Base-by-base conservation (phyloP, 495 filamentous ascomycete species). In the Talaromyces trachyspermus region DNA sequence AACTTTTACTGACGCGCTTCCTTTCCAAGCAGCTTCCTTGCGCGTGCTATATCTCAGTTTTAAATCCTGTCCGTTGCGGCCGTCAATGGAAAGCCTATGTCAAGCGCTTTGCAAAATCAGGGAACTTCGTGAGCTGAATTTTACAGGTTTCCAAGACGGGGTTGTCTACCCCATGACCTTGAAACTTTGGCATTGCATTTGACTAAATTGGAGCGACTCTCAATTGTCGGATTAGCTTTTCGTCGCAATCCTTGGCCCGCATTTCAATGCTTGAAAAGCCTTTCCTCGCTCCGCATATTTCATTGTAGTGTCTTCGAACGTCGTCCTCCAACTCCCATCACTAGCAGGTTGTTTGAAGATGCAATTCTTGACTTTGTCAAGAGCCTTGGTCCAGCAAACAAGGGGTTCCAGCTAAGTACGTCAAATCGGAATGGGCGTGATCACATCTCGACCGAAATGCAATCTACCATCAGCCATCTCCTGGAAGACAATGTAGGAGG, bases 1-100 rank as follows among this genome's bases (percentile, higher is more conserved):
- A 58, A n/a, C n/a, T 19, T 81, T 83, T 43, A 77, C 83, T 49
- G 58, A 63, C 40, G 75, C 77, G 7, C 55, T 84, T 14, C 51
- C 62, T 3, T 53, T 63, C 32, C 79, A 83, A 49, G 50, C 48
- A 0, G 22, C 38, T 6, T 65, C 58, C 6, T 59, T 84, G 7
- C 57, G 68, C 39, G 57, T 43, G 23, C 65, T 84, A 3, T 57
- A 52, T 17, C 14, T 37, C 33, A 11, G 6, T 2, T 12, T 8
- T 17, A 7, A 37, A n/a, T n/a, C n/a, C n/a, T n/a, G n/a, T n/a
- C n/a, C n/a, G n/a, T n/a, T n/a, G n/a, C n/a, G n/a, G n/a, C n/a
- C n/a, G 19, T 42, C 39, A n/a, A 20, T 42, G 4, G 67, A 77
- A 19, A 52, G 63, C 4, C 57, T 84, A 5, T 61, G 79, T 2